Conservation (phyloP, 2,329 filamentous ascomycete genomes). For the Akanthomyces dipterigenus region DNA sequence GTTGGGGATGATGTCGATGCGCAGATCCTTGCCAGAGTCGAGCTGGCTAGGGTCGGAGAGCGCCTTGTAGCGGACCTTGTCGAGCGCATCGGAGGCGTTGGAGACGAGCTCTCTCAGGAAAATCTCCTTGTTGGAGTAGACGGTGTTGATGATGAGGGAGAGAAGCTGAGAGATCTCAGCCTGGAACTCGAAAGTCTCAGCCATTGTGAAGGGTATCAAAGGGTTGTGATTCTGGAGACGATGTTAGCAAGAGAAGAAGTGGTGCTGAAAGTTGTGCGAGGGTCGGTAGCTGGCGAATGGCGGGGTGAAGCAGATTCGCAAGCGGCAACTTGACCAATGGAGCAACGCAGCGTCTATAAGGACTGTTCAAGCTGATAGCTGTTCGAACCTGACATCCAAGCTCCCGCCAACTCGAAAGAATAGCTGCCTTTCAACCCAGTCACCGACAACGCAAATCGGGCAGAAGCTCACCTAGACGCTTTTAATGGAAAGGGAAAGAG, state of each 20-base stretch:
- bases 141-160: conserved; percentile 99
- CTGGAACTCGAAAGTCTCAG: conserved; percentile 99
- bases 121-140: conserved; percentile 99
- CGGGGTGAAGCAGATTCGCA: neutral
- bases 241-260: conserved; percentile 11
- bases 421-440: neutral
- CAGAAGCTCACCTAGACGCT: conserved; percentile 19
- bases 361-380: neutral
- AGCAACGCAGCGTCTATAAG: neutral
- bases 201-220: conserved; percentile 58
- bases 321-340: neutral
- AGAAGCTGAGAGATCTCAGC: conserved; percentile 99
- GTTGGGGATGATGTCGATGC: conserved; percentile 98
- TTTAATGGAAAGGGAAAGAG: conserved; percentile 14
- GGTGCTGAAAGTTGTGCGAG: neutral
- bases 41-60: conserved; percentile 96
- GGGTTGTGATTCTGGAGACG: conserved; percentile 21
- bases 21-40: conserved; percentile 93
- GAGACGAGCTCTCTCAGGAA: conserved; percentile 98
- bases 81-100: conserved; percentile 96
- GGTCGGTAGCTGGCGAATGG: neutral
- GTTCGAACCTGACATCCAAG: neutral
- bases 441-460: neutral
- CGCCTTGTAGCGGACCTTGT: conserved; percentile 99
- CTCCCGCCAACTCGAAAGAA: neutral